phyloP scores from a whole-genome alignment of 2,329 filamentous ascomycete genomes.

The Byssothecium circinans region DNA sequence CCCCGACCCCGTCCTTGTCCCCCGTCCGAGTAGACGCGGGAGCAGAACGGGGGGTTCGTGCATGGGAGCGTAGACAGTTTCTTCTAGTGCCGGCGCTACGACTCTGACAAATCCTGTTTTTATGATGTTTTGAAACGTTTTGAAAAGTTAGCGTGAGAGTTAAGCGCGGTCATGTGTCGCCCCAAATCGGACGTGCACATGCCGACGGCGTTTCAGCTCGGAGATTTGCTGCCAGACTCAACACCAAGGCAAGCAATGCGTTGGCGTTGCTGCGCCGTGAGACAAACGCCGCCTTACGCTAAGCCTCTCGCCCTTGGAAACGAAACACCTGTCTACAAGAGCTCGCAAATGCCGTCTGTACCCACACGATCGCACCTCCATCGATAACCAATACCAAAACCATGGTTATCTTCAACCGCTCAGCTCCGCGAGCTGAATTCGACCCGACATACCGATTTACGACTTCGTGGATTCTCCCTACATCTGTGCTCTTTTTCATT shows the following conservation, averaged over 20 bases:
- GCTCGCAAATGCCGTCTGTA: constrained; percentile 3
- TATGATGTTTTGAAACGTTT: neutral
- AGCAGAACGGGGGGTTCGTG: neutral
- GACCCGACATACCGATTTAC: constrained; percentile 65
- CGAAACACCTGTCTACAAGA: neutral
- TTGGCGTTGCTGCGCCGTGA: neutral
- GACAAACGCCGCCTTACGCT: neutral
- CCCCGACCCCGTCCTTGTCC: constrained; percentile 2
- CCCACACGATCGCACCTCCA: constrained; percentile 1
- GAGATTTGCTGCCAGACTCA: neutral
- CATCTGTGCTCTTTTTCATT: constrained; percentile 61
- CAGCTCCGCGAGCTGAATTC: constrained; percentile 30
- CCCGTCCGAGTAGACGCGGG: neutral
- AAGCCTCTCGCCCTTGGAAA: neutral
- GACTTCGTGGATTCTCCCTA: constrained; percentile 79
- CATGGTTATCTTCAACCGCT: constrained; percentile 31
- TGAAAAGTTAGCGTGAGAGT: neutral
- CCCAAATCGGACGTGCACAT: neutral
- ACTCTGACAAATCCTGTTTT: neutral
- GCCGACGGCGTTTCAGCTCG: neutral
- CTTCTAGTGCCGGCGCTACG: neutral
- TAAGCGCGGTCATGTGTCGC: neutral
- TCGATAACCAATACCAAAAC: constrained; percentile 3
- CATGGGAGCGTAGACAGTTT: constrained; percentile 1
- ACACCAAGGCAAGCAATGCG: constrained; percentile 1